A percentile compares a stretch with the other conserved stretches of the same genome.
phyloP scores from a whole-genome alignment of 2,329 filamentous ascomycete species.

The Penicillium decumbens region DNA sequence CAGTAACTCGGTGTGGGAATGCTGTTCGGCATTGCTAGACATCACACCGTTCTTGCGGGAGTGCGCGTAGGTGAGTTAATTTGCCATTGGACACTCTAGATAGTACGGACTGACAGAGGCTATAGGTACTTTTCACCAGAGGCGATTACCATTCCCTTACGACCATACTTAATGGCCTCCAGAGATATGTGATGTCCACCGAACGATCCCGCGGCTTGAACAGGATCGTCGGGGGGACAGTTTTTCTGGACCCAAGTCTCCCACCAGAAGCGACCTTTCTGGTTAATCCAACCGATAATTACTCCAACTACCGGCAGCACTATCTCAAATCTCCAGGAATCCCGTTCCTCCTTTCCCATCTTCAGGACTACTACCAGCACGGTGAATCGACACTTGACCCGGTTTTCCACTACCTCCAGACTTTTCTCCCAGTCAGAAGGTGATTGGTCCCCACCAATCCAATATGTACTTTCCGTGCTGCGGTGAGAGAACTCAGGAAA shows the following conservation, averaged over 20 bases:
- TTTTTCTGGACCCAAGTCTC: slow-evolving; percentile 24
- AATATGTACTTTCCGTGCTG: not conserved
- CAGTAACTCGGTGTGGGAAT: slow-evolving; percentile 36
- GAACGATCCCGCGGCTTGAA: slow-evolving; percentile 16
- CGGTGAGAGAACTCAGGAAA: slow-evolving; percentile 3
- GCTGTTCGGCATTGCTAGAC: slow-evolving; percentile 35
- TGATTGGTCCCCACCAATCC: slow-evolving; percentile 2
- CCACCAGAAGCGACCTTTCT: slow-evolving; percentile 25
- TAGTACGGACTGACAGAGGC: not conserved
- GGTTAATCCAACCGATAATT: slow-evolving; percentile 32
- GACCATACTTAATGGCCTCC: slow-evolving; percentile 35
- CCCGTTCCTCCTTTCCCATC: slow-evolving; percentile 38
- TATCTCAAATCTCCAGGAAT: slow-evolving; percentile 33
- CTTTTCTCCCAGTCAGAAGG: not conserved
- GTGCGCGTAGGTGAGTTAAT: slow-evolving; percentile 34
- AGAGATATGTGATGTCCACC: slow-evolving; percentile 28
- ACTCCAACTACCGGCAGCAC: slow-evolving; percentile 32
- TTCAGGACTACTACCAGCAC: slow-evolving; percentile 30
- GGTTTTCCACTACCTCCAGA: slow-evolving; percentile 27
- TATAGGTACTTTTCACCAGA: slow-evolving; percentile 27
- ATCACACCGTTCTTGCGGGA: slow-evolving; percentile 31
- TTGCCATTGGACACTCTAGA: not conserved
- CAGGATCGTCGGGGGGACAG: slow-evolving; percentile 12
- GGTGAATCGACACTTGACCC: slow-evolving; percentile 27
- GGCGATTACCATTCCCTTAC: slow-evolving; percentile 38